phyloP scores from a whole-genome alignment of 2,329 filamentous ascomycete genomes.

The Diaporthe caulivora region DNA sequence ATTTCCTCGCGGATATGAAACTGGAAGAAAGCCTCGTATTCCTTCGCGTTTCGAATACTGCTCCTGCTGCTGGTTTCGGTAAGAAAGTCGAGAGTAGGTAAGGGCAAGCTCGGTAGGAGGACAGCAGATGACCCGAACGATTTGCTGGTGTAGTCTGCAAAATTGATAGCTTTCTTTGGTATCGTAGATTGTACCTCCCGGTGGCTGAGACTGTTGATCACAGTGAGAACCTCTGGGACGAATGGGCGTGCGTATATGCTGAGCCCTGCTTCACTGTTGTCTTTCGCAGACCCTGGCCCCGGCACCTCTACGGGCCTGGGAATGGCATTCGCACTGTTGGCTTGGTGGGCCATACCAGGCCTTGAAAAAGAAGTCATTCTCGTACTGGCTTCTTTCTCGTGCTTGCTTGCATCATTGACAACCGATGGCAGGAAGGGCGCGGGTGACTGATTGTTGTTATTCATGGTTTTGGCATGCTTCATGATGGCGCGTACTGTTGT shows the following conservation, averaged over 20 bases:
- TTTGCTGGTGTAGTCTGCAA: conserved; percentile 25
- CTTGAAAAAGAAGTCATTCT: not conserved
- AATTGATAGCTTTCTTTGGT: conserved; percentile 34
- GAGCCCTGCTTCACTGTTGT: conserved; percentile 32
- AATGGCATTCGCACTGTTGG: not conserved
- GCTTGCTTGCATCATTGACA: not conserved
- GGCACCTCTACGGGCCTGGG: not conserved
- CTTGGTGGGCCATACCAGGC: not conserved
- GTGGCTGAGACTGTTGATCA: conserved; percentile 39
- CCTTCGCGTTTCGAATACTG: conserved; percentile 14
- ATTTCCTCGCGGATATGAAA: conserved; percentile 39
- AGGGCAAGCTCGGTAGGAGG: conserved; percentile 26
- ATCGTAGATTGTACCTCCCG: conserved; percentile 25
- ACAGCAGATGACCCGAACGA: conserved; percentile 29
- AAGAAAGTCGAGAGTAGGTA: not conserved
- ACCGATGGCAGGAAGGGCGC: not conserved
- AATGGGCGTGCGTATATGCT: conserved; percentile 43
- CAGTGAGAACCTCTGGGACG: conserved; percentile 39
- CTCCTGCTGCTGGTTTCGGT: not conserved
- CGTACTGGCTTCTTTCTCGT: not conserved
- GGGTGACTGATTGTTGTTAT: not conserved
- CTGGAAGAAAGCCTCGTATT: conserved; percentile 41
- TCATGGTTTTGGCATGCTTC: not conserved
- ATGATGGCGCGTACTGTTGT: not conserved
- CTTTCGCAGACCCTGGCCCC: not conserved